Evolutionary conservation across 2,329 filamentous ascomycete genomes (phyloP).

Genomic region (Botryotinia convoluta): DNA sequence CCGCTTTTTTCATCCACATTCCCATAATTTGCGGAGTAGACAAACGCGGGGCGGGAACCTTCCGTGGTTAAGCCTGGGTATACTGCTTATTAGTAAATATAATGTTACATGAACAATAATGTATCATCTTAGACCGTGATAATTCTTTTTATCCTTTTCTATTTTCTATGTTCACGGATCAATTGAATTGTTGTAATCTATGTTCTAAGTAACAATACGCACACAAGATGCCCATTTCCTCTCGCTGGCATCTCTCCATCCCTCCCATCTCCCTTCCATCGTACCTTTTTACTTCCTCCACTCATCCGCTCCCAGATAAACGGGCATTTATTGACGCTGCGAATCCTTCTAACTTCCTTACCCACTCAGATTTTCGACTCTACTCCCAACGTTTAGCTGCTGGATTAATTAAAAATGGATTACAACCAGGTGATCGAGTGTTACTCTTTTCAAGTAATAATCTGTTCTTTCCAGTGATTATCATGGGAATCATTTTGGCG

Average conservation of each 20-base stretch:
- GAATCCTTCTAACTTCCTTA: constrained; percentile 64
- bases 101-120: neutral
- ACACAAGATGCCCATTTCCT: constrained; percentile 32
- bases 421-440: constrained; percentile 54
- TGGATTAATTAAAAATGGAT: constrained; percentile 61
- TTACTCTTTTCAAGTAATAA: constrained; percentile 55
- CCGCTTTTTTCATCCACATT: neutral
- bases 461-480: constrained; percentile 54
- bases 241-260: constrained; percentile 30
- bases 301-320: constrained; percentile 44
- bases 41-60: neutral
- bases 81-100: neutral
- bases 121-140: neutral
- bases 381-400: constrained; percentile 71
- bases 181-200: neutral
- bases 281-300: constrained; percentile 54
- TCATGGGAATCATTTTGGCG: constrained; percentile 52
- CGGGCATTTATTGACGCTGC: constrained; percentile 62
- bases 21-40: neutral
- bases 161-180: neutral
- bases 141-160: neutral
- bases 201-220: neutral
- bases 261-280: constrained; percentile 48
- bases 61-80: neutral
- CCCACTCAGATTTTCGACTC: constrained; percentile 61